Conservation (phyloP, 805 yeast species). For the Candida endomychidarum region DNA sequence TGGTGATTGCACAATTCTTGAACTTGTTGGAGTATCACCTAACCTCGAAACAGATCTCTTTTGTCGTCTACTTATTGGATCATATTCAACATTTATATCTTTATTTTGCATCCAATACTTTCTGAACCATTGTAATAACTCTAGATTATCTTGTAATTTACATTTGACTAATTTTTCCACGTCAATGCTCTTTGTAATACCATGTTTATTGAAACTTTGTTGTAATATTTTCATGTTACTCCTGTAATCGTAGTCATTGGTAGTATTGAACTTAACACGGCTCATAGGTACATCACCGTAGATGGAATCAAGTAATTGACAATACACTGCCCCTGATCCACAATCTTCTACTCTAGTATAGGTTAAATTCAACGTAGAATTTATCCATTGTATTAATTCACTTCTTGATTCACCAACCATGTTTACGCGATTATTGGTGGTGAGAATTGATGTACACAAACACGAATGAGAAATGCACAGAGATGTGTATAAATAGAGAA, state of each 20-base stretch:
- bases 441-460: neutral
- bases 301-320: slow-evolving; percentile 86
- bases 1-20: slow-evolving; percentile 6
- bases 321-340: slow-evolving; percentile 94
- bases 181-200: slow-evolving; percentile 70
- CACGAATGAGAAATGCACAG: neutral
- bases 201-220: slow-evolving; percentile 68
- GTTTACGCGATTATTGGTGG: slow-evolving; percentile 4
- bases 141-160: slow-evolving; percentile 89
- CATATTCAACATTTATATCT: slow-evolving; percentile 60
- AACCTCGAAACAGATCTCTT: slow-evolving; percentile 6
- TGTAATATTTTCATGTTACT: slow-evolving; percentile 86
- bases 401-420: slow-evolving; percentile 70
- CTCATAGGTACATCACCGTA: slow-evolving; percentile 79
- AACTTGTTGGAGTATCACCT: slow-evolving; percentile 8
- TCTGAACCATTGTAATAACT: slow-evolving; percentile 90
- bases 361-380: slow-evolving; percentile 61
- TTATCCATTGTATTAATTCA: slow-evolving; percentile 84
- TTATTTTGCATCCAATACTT: slow-evolving; percentile 76
- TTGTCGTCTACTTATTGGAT: slow-evolving; percentile 47
- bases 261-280: slow-evolving; percentile 70
- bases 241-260: slow-evolving; percentile 71
- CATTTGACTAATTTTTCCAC: slow-evolving; percentile 84
- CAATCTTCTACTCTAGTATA: slow-evolving; percentile 85
- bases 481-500: too few species aligned